Conservation (phyloP, 192 early-diverging fungal species). For the Coemansia sp. region DNA sequence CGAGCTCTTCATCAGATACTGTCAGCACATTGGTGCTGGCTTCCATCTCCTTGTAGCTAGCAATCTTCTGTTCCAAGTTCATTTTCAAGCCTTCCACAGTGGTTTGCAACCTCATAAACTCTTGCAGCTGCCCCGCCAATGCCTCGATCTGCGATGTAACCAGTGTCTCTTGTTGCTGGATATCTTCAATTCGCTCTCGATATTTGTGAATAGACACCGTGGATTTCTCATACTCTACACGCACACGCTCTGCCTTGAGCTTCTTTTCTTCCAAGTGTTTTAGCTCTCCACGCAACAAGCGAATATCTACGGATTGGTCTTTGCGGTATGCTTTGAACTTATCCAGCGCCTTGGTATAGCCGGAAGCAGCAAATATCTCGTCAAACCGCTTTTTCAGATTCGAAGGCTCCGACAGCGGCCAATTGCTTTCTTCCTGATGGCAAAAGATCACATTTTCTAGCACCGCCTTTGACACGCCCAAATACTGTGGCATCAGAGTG, state of each 20-base stretch:
- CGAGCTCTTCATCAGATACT: constrained; percentile 61
- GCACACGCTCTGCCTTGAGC: constrained; percentile 67
- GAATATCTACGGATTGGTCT: constrained; percentile 62
- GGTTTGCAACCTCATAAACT: constrained; percentile 39
- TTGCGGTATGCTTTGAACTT: constrained; percentile 77
- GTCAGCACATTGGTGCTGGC: constrained; percentile 40
- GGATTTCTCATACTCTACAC: constrained; percentile 32
- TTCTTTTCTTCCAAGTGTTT: constrained; percentile 66
- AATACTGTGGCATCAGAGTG: constrained; percentile 72
- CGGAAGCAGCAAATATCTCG: constrained; percentile 92
- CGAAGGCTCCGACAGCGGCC: constrained; percentile 89
- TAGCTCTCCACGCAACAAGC: constrained; percentile 62
- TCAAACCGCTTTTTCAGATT: constrained; percentile 96
- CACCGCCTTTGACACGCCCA: constrained; percentile 89
- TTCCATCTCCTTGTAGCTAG: constrained; percentile 52
- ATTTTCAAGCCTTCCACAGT: constrained; percentile 44
- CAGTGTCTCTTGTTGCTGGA: constrained; percentile 36
- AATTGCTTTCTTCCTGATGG: constrained; percentile 97
- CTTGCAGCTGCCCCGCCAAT: constrained; percentile 48
- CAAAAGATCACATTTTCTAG: constrained; percentile 98
- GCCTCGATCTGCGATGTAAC: constrained; percentile 54
- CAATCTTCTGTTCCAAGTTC: constrained; percentile 32
- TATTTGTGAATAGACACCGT: constrained; percentile 51
- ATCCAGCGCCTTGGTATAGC: constrained; percentile 89
- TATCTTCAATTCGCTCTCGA: constrained; percentile 39